These are phyloP conservation scores for Yarrowia osloensis DNA, from an alignment of 805 yeast species.

Conservation along the genomic window DNA sequence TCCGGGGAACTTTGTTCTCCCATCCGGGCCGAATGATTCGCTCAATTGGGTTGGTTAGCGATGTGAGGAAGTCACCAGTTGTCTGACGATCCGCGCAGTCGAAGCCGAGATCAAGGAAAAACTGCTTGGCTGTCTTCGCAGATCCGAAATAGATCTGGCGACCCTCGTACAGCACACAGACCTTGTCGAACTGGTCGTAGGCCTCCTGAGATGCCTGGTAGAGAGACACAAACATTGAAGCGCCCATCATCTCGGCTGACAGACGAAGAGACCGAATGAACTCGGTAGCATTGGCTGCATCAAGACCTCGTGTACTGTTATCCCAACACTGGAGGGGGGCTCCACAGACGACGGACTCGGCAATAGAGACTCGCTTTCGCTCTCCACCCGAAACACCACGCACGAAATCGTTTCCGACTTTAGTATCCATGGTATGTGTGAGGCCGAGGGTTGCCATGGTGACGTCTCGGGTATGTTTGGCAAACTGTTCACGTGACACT, in stretches of 20 bases:
- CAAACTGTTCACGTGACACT: conserved; percentile 54
- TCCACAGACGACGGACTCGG: conserved; percentile 52
- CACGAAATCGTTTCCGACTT: conserved; percentile 66
- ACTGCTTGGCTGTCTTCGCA: conserved; percentile 51
- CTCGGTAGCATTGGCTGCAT: conserved; percentile 71
- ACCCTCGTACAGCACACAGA: conserved; percentile 60
- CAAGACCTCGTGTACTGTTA: conserved; percentile 72
- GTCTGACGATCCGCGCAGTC: conserved; percentile 59
- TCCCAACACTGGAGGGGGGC: conserved; percentile 64
- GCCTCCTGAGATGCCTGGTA: conserved; percentile 70
- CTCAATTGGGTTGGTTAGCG: conserved; percentile 56
- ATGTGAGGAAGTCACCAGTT: conserved; percentile 59
- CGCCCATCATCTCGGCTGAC: conserved; percentile 55
- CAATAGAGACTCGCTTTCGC: conserved; percentile 69
- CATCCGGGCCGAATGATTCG: conserved; percentile 41
- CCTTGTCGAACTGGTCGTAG: conserved; percentile 61
- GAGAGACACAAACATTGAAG: conserved; percentile 62
- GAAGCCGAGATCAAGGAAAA: conserved; percentile 57
- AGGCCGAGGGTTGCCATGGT: conserved; percentile 54
- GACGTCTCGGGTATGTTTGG: conserved; percentile 56
- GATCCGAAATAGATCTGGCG: conserved; percentile 63
- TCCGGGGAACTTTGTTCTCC: background rate
- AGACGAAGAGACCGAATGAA: conserved; percentile 61
- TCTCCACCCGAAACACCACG: conserved; percentile 76
- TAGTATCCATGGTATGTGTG: conserved; percentile 58